A percentile compares a stretch with the other conserved stretches of the same genome.
Conservation (phyloP, 805 yeast species). For the Metschnikowia anglica region DNA sequence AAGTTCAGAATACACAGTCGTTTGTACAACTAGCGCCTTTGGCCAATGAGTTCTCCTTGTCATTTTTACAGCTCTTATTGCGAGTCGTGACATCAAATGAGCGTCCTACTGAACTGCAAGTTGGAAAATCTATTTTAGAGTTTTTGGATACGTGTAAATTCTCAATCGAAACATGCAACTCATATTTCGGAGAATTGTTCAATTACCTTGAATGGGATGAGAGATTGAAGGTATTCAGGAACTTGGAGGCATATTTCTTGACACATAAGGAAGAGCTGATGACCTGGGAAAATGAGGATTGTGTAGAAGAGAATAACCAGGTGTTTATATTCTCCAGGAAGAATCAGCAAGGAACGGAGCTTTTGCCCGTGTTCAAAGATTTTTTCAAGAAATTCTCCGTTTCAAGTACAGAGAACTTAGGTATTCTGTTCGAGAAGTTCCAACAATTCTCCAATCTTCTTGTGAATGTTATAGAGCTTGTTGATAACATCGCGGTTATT, state of each 20-base stretch:
- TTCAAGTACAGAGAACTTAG: conserved; percentile 25
- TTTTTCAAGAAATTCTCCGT: conserved; percentile 49
- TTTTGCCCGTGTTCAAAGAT: conserved; percentile 42
- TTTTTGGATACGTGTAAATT: conserved; percentile 23
- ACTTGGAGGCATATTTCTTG: conserved; percentile 32
- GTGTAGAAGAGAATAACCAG: not conserved
- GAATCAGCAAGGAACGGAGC: conserved; percentile 17
- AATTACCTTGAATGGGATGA: conserved; percentile 32
- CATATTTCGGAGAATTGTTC: conserved; percentile 43
- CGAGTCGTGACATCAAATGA: conserved; percentile 27
- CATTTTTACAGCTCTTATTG: conserved; percentile 42
- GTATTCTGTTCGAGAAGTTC: conserved; percentile 24
- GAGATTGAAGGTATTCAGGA: conserved; percentile 26
- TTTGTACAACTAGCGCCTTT: conserved; percentile 1
- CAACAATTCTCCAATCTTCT: conserved; percentile 25
- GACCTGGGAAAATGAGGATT: not conserved
- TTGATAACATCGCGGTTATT: conserved; percentile 11
- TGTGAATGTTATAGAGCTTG: conserved; percentile 21
- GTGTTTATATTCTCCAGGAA: not conserved
- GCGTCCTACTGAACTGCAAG: conserved; percentile 7
- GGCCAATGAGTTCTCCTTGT: conserved; percentile 40
- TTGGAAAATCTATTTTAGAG: conserved; percentile 13
- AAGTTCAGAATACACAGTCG: not conserved
- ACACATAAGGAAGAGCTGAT: conserved; percentile 16
- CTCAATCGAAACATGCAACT: conserved; percentile 29